Evolutionary conservation across 371 early-diverging fungal genomes (phyloP).

Genomic region (Haplosporangium sp.): DNA sequence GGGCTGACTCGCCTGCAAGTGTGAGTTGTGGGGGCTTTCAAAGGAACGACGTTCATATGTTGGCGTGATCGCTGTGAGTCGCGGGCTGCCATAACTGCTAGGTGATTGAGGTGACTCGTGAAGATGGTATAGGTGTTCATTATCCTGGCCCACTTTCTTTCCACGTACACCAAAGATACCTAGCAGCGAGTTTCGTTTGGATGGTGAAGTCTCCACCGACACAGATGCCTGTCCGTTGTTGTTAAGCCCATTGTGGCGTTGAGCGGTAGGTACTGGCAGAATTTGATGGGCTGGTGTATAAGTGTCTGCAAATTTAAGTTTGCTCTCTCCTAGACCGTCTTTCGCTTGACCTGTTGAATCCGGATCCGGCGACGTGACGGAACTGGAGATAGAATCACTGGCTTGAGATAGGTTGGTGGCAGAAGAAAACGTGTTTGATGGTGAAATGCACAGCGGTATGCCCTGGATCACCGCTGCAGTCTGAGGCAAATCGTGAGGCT

Average conservation of each 20-base stretch:
- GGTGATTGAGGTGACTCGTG: slow-evolving; percentile 23
- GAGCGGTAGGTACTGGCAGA: not conserved
- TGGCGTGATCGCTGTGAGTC: slow-evolving; percentile 5
- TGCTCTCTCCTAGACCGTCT: slow-evolving; percentile 18
- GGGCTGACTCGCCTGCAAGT: slow-evolving; percentile 5
- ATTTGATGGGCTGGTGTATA: not conserved
- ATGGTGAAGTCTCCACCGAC: slow-evolving; percentile 7
- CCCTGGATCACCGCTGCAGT: slow-evolving; percentile 6
- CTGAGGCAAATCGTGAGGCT: slow-evolving; percentile 11
- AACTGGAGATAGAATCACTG: slow-evolving; percentile 10
- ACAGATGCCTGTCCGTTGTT: not conserved
- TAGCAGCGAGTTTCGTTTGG: slow-evolving; percentile 36
- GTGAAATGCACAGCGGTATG: slow-evolving; percentile 12
- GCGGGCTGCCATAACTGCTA: slow-evolving; percentile 15
- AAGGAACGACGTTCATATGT: slow-evolving; percentile 26
- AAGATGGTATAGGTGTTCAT: slow-evolving; percentile 11
- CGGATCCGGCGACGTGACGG: slow-evolving; percentile 18
- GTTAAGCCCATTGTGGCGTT: not conserved
- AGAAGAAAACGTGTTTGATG: slow-evolving; percentile 30
- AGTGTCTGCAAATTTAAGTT: slow-evolving; percentile 11
- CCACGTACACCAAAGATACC: slow-evolving; percentile 38
- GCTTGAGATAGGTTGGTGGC: not conserved
- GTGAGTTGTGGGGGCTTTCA: slow-evolving; percentile 29
- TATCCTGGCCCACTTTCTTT: slow-evolving; percentile 37
- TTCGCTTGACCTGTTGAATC: not conserved